These are phyloP conservation scores for Sporothrix globosa DNA, from an alignment of 2,329 filamentous ascomycete genomes.

Conservation along the genomic window DNA sequence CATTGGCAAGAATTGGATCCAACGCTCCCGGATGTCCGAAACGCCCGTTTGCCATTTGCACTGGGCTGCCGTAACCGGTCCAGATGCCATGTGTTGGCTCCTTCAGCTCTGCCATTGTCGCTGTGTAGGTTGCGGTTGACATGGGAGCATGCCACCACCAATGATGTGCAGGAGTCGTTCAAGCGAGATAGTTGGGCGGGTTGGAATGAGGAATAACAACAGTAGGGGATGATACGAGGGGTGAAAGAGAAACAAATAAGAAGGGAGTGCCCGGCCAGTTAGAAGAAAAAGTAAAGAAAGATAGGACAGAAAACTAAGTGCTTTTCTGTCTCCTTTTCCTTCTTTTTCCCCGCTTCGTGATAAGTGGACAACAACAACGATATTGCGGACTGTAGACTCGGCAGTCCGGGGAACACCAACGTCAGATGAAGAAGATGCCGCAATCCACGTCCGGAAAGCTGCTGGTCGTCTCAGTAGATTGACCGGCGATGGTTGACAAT, in stretches of 20 bases:
- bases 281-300: neutral
- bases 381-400: neutral
- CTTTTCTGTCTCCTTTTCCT: neutral
- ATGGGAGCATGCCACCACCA: conserved; percentile 56
- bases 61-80: conserved; percentile 59
- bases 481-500: neutral
- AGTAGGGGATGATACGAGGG: neutral
- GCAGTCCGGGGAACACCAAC: neutral
- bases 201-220: neutral
- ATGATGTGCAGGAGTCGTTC: conserved; percentile 8
- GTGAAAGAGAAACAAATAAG: neutral
- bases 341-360: no score
- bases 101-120: conserved; percentile 67
- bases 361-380: neutral
- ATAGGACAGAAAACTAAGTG: neutral
- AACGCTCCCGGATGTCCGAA: conserved; percentile 51
- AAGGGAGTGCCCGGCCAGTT: neutral
- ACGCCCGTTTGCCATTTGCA: conserved; percentile 56
- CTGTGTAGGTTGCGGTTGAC: conserved; percentile 65
- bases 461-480: neutral
- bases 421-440: neutral
- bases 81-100: conserved; percentile 62
- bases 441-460: neutral
- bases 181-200: neutral
- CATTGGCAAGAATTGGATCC: conserved; percentile 53